Conservation (phyloP, 208 protist genomes). For the Trypanosoma lewisi region DNA sequence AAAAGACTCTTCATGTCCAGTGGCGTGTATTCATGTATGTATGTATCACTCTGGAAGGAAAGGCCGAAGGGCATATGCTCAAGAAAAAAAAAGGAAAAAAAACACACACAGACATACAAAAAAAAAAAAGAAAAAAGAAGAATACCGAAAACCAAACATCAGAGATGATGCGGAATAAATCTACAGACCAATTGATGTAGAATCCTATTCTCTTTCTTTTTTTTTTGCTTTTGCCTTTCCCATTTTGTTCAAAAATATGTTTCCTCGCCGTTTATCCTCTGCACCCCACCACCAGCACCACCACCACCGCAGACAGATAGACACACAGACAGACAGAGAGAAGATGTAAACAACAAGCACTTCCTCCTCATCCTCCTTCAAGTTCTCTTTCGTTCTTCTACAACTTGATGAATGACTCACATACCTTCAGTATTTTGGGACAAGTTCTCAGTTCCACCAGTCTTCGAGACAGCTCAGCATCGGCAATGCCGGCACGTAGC, state of each 20-base stretch:
- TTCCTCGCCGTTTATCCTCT: background rate
- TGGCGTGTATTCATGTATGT: too few species aligned
- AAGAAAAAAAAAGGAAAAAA: background rate
- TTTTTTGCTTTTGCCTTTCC: background rate
- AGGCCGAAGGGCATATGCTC: background rate
- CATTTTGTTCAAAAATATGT: background rate
- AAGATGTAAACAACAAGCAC: background rate
- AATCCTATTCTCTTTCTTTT: conserved; percentile 4
- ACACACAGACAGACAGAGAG: too few species aligned
- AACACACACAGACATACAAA: background rate
- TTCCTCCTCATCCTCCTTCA: background rate
- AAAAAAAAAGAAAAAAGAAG: background rate
- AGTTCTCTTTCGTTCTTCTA: conserved; percentile 12
- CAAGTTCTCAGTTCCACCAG: conserved; percentile 85
- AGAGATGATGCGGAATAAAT: too few species aligned
- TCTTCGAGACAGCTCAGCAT: conserved; percentile 63
- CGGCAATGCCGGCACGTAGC: conserved; percentile 43
- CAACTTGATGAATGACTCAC: conserved; percentile 70
- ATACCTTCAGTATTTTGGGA: conserved; percentile 65
- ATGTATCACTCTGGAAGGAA: background rate
- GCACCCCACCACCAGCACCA: background rate
- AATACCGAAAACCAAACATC: background rate
- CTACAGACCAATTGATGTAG: background rate
- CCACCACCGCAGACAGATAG: too few species aligned
- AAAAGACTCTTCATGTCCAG: too few species aligned